These are phyloP conservation scores for Cephaloascus fragrans DNA, from an alignment of 805 yeast genomes.

Conservation along the genomic window DNA sequence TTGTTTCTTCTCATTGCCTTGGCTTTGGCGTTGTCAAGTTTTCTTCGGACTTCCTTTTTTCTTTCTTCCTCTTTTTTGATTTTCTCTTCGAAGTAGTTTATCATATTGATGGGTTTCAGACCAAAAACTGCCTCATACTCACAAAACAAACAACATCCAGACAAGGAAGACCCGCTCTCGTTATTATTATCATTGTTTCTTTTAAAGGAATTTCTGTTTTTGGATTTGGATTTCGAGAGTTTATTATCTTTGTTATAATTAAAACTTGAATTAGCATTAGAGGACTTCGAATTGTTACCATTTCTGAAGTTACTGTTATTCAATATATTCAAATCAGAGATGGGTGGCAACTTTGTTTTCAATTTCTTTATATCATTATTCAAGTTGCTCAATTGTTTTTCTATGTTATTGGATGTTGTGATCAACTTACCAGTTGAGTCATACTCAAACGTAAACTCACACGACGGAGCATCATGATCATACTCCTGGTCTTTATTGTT, in stretches of 20 bases:
- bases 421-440: constrained; percentile 28
- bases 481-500: constrained; percentile 8
- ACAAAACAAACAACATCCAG: constrained; percentile 25
- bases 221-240: constrained; percentile 3
- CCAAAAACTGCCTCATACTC: constrained; percentile 32
- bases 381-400: constrained; percentile 25
- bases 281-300: background rate
- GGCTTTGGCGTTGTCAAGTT: constrained; percentile 27
- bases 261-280: too few relatives aligned
- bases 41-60: constrained; percentile 21
- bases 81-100: constrained; percentile 26
- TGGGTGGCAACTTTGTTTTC: constrained; percentile 1
- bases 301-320: background rate
- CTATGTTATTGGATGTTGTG: constrained; percentile 28
- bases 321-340: background rate
- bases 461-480: constrained; percentile 24
- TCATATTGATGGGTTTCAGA: constrained; percentile 24
- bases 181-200: constrained; percentile 3
- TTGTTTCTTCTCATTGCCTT: constrained; percentile 15
- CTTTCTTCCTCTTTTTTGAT: constrained; percentile 18
- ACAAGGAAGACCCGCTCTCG: constrained; percentile 7
- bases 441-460: constrained; percentile 35
- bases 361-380: constrained; percentile 8
- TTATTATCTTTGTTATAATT: constrained; percentile 6
- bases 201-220: background rate